Evolutionary conservation across 2,329 filamentous ascomycete species (phyloP).

Genomic region (Lomentospora prolificans): DNA sequence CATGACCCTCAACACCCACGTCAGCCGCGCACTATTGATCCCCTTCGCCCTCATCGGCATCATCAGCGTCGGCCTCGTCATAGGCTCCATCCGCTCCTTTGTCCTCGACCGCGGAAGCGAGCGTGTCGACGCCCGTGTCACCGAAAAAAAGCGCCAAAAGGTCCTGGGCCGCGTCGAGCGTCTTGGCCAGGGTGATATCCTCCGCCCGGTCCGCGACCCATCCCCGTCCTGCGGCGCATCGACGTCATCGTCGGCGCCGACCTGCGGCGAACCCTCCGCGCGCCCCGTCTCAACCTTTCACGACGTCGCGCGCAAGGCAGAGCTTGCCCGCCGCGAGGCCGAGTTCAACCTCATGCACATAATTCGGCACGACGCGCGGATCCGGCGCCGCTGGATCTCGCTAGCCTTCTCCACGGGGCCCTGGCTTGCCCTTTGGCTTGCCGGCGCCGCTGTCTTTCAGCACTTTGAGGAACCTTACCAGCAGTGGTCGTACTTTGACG

Average conservation of each 20-base stretch:
- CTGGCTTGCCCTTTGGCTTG: conserved; percentile 69
- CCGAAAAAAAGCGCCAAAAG: conserved; percentile 47
- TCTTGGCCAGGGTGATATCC: conserved; percentile 34
- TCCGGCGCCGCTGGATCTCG: conserved; percentile 64
- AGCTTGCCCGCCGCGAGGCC: conserved; percentile 52
- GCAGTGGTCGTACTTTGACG: conserved; percentile 65
- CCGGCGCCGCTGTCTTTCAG: conserved; percentile 67
- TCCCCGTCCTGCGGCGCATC: too few species aligned
- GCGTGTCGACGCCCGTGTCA: conserved; percentile 44
- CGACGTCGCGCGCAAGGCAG: conserved; percentile 15
- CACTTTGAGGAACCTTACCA: conserved; percentile 42
- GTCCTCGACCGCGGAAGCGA: conserved; percentile 48
- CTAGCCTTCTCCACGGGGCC: conserved; percentile 56
- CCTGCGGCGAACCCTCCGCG: background rate
- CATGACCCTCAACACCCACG: conserved; percentile 32
- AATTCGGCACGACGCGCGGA: conserved; percentile 58
- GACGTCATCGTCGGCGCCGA: conserved; percentile 8
- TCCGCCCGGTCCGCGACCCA: conserved; percentile 34
- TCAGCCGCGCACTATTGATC: conserved; percentile 64
- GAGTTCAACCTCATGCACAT: conserved; percentile 74
- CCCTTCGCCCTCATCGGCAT: conserved; percentile 78
- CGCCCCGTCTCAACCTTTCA: background rate
- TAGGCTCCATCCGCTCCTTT: conserved; percentile 65
- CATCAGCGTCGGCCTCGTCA: conserved; percentile 74
- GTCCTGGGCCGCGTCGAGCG: conserved; percentile 34